Evolutionary conservation across 2,329 filamentous ascomycete species (phyloP), one percentile per base, ranked within the genome.

Genomic region (Colletotrichum eremochloae): DNA sequence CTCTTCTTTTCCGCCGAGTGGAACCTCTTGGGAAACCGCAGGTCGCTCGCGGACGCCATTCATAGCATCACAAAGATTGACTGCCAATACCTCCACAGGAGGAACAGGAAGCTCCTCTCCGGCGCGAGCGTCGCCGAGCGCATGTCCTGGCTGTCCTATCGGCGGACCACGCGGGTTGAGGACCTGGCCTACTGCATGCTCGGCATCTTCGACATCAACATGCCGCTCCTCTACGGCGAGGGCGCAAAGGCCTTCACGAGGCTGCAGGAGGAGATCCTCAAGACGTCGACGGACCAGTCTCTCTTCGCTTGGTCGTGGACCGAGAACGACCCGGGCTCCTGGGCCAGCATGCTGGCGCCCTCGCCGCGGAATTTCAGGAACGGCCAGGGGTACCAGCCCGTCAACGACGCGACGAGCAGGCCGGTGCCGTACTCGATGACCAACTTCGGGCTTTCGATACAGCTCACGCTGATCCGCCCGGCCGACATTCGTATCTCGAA

Each of bases 151-250:
- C 75, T 77, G 14, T 73, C 78, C 3, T 64, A 67, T 3, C 70
- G 79, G 24, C 44, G 71, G 63, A 79, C 76, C 2, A 77, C 74
- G 1, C 69, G 75, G 3, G 8, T 50, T 46, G 75, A 79, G 63
- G 78, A 81, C 66, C 62, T 75, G 31, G 78, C 78, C 1, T 80
- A 80, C 55, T 77, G 76, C 44, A 71, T 80, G 55, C 63, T 80
- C 12, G 79, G 79, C 1, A 65, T 80, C 20, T 79, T 80, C 52
- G 72, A 75, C 44, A 74, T 80, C 46, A 78, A 75, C 36, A 80
- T 81, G 77, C 74, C 76, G 5, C 65, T 77, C 12, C 74, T 76
- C 1, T 80, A 80, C 52, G 77, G 79, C 18, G 79, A 80, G 63
- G 78, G 78, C 46, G 29, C 20, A 8, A 75, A 73, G n/a, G 74